phyloP scores from a whole-genome alignment of 495 filamentous ascomycete genomes.

The Niebla homalea region DNA sequence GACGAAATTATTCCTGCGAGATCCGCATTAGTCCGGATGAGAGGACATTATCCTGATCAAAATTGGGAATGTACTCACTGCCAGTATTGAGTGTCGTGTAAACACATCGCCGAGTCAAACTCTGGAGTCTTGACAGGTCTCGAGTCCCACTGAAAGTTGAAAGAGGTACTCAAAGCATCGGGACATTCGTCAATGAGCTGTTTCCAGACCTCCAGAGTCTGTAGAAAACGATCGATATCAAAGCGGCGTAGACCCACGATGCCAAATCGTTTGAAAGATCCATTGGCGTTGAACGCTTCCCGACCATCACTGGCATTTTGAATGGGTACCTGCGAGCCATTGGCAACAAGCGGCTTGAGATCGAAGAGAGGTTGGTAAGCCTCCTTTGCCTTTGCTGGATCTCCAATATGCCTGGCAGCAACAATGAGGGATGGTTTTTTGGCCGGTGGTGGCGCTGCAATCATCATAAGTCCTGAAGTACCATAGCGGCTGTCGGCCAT shows the following conservation, averaged over 20 bases:
- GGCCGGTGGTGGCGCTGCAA: conserved; percentile 15
- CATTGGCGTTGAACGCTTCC: conserved; percentile 11
- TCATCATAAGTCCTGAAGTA: conserved; percentile 19
- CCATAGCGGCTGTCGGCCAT: conserved; percentile 14
- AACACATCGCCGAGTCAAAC: conserved; percentile 14
- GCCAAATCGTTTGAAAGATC: conserved; percentile 16
- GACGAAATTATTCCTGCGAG: conserved; percentile 11
- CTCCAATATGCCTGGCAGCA: conserved; percentile 8
- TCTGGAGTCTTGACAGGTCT: conserved; percentile 6
- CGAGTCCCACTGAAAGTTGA: conserved; percentile 17
- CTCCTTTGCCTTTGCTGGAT: conserved; percentile 12
- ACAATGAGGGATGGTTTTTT: conserved; percentile 10
- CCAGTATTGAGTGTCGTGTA: conserved; percentile 14
- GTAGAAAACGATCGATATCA: conserved; percentile 8
- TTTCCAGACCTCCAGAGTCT: conserved; percentile 12
- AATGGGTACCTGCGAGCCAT: conserved; percentile 10
- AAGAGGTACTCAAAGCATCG: conserved; percentile 13
- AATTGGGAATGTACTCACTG: conserved; percentile 1
- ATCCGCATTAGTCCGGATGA: neutral
- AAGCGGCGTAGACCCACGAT: conserved; percentile 13
- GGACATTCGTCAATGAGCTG: conserved; percentile 14
- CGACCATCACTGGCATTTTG: conserved; percentile 13
- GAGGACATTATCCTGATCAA: neutral
- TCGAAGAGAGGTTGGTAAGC: conserved; percentile 14
- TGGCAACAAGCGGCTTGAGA: conserved; percentile 12